Evolutionary conservation across 352 stramenopile species (phyloP).

Genomic region (Phytopythium boreale): DNA sequence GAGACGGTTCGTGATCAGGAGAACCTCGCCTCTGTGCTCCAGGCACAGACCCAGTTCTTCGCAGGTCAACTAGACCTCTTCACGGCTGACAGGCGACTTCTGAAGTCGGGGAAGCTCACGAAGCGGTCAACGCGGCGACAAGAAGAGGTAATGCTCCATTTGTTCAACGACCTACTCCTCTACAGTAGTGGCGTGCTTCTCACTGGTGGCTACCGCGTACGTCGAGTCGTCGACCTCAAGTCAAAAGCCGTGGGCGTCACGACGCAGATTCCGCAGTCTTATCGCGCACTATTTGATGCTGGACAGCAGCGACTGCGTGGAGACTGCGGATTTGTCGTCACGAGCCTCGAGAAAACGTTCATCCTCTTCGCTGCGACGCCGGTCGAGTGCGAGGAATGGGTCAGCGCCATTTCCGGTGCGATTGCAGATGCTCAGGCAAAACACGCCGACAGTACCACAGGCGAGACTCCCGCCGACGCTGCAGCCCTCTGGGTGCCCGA

Average conservation of each 20-base stretch:
- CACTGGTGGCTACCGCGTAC: constrained; percentile 68
- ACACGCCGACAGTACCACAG: constrained; percentile 18
- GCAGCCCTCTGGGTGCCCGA: constrained; percentile 79
- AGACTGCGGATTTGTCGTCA: constrained; percentile 75
- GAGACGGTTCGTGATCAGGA: constrained; percentile 83
- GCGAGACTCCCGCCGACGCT: constrained; percentile 52
- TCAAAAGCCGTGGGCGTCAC: constrained; percentile 75
- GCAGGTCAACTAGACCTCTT: constrained; percentile 66
- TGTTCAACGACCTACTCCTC: constrained; percentile 86
- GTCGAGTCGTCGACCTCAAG: constrained; percentile 63
- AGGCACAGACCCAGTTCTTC: constrained; percentile 82
- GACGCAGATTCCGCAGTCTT: constrained; percentile 43
- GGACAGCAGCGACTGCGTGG: constrained; percentile 32
- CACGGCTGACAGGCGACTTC: constrained; percentile 51
- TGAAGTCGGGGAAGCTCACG: constrained; percentile 66
- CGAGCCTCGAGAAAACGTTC: constrained; percentile 81
- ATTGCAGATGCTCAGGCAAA: constrained; percentile 48
- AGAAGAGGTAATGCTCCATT: constrained; percentile 80
- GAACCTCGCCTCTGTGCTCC: constrained; percentile 73
- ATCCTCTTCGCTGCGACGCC: constrained; percentile 63
- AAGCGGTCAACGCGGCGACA: constrained; percentile 84
- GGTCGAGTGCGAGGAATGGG: constrained; percentile 50
- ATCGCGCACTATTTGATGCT: constrained; percentile 46
- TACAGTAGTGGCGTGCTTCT: constrained; percentile 72
- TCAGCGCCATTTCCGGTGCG: constrained; percentile 44